phyloP scores from a whole-genome alignment of 208 protist genomes.

The Trichomonas gallinae region DNA sequence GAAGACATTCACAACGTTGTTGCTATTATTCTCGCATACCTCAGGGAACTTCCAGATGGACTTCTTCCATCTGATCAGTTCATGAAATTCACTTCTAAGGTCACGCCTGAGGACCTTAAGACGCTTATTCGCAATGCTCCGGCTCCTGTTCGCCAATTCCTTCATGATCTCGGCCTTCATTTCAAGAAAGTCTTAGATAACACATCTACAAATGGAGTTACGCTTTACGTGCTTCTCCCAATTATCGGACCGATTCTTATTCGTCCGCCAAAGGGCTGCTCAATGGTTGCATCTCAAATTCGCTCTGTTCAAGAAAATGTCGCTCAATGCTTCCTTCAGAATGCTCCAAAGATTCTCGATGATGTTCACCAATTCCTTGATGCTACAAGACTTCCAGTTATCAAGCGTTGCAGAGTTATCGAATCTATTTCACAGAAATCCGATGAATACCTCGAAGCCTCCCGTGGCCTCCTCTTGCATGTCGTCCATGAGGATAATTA shows the following conservation, averaged over 20 bases:
- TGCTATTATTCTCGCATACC: background rate
- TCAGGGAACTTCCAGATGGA: background rate
- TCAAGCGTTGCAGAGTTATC: background rate
- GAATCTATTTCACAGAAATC: background rate
- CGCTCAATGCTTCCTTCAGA: background rate
- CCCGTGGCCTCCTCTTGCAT: background rate
- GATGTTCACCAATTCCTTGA: background rate
- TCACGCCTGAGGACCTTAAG: background rate
- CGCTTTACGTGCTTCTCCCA: background rate
- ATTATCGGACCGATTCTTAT: background rate
- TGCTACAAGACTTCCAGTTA: background rate
- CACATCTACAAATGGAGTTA: background rate
- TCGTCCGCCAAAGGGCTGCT: background rate
- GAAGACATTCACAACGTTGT: background rate
- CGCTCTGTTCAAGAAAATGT: background rate
- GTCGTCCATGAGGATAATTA: background rate
- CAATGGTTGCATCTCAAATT: background rate
- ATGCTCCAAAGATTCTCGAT: background rate
- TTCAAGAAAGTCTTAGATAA: background rate
- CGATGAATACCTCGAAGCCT: background rate
- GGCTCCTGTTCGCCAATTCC: background rate
- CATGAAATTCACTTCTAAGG: background rate
- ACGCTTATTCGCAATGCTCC: background rate
- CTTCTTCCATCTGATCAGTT: background rate
- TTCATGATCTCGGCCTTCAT: background rate